Conservation (phyloP, 148 eudicot genomes). For the Agrostemma githago region DNA sequence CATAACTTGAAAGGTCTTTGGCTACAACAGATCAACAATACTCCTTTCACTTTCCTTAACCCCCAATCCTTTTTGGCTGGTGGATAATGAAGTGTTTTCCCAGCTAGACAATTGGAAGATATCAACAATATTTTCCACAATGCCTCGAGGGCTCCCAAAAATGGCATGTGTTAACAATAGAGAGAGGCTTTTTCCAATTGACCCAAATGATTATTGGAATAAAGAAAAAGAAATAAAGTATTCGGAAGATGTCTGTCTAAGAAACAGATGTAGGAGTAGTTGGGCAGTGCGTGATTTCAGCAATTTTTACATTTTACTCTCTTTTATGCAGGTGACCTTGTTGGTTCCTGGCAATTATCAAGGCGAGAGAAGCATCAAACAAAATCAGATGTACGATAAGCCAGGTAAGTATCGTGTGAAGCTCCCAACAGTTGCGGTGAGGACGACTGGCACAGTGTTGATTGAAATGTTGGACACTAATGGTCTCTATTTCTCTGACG, state of each 20-base stretch:
- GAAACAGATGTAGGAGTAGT: background rate
- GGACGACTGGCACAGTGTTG: constrained; percentile 80
- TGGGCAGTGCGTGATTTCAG: background rate
- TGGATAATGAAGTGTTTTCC: background rate
- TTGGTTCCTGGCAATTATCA: constrained; percentile 96
- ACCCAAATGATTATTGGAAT: background rate
- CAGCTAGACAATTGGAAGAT: background rate
- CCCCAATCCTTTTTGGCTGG: background rate
- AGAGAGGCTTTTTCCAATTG: background rate
- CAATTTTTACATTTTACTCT: constrained; percentile 8
- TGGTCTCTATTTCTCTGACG: constrained; percentile 79
- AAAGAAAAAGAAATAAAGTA: too few species aligned
- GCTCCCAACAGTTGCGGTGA: constrained; percentile 86
- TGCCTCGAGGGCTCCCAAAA: background rate
- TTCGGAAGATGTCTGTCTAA: background rate
- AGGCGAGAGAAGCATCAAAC: constrained; percentile 86
- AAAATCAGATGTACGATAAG: constrained; percentile 45
- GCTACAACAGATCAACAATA: too few species aligned
- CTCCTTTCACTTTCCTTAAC: background rate
- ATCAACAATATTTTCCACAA: background rate
- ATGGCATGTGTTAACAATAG: background rate
- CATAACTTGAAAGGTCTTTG: too few species aligned
- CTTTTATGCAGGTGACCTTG: constrained; percentile 48
- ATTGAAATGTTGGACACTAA: constrained; percentile 86
- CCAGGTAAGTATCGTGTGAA: constrained; percentile 73